phyloP scores from a whole-genome alignment of 2,329 filamentous ascomycete genomes.

The Colletotrichum phormii region DNA sequence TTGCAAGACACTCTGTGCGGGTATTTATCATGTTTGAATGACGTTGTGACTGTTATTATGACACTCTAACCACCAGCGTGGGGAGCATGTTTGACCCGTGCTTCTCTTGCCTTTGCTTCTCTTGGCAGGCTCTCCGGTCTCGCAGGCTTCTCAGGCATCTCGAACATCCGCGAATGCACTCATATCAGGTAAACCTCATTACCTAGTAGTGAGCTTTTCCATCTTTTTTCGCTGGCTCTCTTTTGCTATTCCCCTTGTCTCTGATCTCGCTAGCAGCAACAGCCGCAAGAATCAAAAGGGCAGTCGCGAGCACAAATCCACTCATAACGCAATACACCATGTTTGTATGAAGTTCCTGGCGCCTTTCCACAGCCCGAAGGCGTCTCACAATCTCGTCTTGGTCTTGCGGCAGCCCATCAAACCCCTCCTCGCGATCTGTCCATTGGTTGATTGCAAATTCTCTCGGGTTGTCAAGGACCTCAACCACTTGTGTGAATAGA shows the following conservation, averaged over 20 bases:
- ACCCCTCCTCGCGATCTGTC: neutral
- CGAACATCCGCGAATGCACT: no score
- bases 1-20: no score
- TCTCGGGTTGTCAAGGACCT: neutral
- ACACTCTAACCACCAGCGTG: no score
- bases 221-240: no score
- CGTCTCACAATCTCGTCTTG: rapidly evolving
- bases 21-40: no score
- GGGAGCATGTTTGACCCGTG: no score
- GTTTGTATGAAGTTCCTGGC: neutral
- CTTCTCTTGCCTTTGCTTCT: no score
- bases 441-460: neutral
- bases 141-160: no score
- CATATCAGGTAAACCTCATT: neutral
- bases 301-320: neutral
- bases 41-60: no score
- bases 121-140: no score
- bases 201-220: no score
- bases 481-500: neutral
- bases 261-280: neutral
- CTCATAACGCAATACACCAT: neutral
- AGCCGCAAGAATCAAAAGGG: neutral
- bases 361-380: neutral
- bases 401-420: neutral
- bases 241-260: no score